phyloP scores from a whole-genome alignment of 371 early-diverging fungal genomes.

The Hamiltosporidium magnivora region DNA sequence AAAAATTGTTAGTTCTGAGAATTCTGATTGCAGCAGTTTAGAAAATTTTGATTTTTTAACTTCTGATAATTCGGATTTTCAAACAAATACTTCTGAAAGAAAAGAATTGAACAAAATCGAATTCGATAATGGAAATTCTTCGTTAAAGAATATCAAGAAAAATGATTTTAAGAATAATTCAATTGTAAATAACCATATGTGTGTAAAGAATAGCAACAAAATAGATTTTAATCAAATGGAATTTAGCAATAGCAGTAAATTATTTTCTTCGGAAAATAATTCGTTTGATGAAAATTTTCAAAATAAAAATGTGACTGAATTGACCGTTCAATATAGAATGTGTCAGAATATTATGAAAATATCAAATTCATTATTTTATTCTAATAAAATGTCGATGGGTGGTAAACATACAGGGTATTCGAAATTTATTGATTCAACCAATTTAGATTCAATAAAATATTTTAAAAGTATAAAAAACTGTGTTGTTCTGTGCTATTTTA shows the following conservation, averaged over 20 bases:
- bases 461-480: constrained; percentile 72
- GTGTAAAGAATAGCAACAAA: neutral
- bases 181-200: neutral
- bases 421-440: constrained; percentile 4
- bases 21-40: neutral
- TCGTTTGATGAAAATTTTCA: constrained; percentile 68
- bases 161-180: neutral
- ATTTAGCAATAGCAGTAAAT: constrained; percentile 50
- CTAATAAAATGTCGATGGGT: constrained; percentile 8
- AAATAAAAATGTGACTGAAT: constrained; percentile 61
- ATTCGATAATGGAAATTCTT: no score
- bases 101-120: neutral
- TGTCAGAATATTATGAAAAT: constrained; percentile 73
- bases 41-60: neutral
- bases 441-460: constrained; percentile 62
- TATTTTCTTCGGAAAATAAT: constrained; percentile 42
- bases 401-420: constrained; percentile 24
- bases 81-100: constrained; percentile 59
- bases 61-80: constrained; percentile 13
- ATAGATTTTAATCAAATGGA: constrained; percentile 31
- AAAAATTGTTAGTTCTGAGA: neutral
- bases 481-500: constrained; percentile 71
- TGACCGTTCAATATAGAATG: constrained; percentile 89
- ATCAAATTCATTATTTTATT: constrained; percentile 67
- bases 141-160: neutral